Base-by-base conservation (phyloP, 805 yeast genomes). In the Blastobotrys muscicola region DNA sequence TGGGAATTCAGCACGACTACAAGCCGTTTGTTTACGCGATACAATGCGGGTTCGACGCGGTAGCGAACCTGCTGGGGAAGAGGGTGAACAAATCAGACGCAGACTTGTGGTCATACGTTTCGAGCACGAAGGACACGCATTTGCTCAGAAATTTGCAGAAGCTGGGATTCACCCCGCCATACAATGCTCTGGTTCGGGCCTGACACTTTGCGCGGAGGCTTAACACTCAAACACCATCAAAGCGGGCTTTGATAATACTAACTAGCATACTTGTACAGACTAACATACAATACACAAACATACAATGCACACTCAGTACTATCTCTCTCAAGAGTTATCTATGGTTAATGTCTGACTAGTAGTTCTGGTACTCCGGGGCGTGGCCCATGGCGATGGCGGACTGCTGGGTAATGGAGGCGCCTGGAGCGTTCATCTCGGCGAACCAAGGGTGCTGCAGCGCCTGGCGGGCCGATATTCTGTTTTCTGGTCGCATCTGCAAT, bases 391-490 rank as follows among this genome's bases (percentile, higher is more conserved):
- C 13, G 45, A 14, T 10, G 33, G 23, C 9, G 33, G 12, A 10
- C 32, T 15, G 29, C 11, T 7, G 30, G 15, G 6, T 33, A 23
- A 14, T 13, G 8, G 36, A 29, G 33, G 13, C 20, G 37, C 15
- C 44, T 8, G 38, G 40, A 15, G 33, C 42, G 45, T 77, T 70
- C 46, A 75, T 80, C 54, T 85, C 94, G 44, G 78, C 80, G 59
- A 85, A 85, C 94, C 94, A 79, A 8, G 85, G 83, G 58, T 82
- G 79, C 46, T 68, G 70, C 45, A 75, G 57, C 3, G 79, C 77
- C 47, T 71, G 75, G 32, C 69, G 62, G 3, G 79, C 79, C 20
- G 74, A 62, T 9, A 75, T 64, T 42, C 81, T 63, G 47, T 61
- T 60, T 47, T 74, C 79, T 1, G 81, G 81, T 36, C 70, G 69